These are phyloP conservation scores for Pilobolus umbonatus DNA, from an alignment of 192 early-diverging fungal species.

Conservation along the genomic window DNA sequence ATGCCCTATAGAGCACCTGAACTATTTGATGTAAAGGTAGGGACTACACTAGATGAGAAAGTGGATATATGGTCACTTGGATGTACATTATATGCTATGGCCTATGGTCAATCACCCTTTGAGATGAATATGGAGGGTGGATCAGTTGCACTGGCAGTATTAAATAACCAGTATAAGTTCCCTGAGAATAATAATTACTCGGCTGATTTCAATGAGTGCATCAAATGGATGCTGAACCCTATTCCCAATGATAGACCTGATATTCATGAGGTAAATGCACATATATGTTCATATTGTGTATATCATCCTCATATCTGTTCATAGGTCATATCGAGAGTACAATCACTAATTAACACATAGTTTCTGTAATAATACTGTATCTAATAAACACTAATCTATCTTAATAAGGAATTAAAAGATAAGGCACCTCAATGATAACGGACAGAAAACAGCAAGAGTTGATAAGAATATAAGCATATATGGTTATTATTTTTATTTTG, in stretches of 20 bases:
- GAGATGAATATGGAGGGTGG: slow-evolving; percentile 64
- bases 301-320: background rate
- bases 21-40: slow-evolving; percentile 73
- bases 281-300: background rate
- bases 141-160: slow-evolving; percentile 65
- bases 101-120: slow-evolving; percentile 66
- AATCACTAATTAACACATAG: background rate
- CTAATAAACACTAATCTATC: too few species aligned
- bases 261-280: slow-evolving; percentile 37
- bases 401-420: too few species aligned
- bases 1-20: slow-evolving; percentile 78
- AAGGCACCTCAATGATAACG: background rate
- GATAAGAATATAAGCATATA: background rate
- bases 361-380: background rate
- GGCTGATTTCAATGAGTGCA: slow-evolving; percentile 42
- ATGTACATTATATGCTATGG: slow-evolving; percentile 68
- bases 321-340: background rate
- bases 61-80: slow-evolving; percentile 79
- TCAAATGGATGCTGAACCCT: slow-evolving; percentile 57
- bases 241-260: slow-evolving; percentile 55
- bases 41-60: slow-evolving; percentile 54
- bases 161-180: slow-evolving; percentile 56
- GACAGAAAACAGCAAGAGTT: background rate
- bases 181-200: slow-evolving; percentile 52
- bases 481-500: background rate